Evolutionary conservation across 495 filamentous ascomycete genomes (phyloP), one percentile per base, ranked within the genome.

Genomic region (Jackrogersella minutella): DNA sequence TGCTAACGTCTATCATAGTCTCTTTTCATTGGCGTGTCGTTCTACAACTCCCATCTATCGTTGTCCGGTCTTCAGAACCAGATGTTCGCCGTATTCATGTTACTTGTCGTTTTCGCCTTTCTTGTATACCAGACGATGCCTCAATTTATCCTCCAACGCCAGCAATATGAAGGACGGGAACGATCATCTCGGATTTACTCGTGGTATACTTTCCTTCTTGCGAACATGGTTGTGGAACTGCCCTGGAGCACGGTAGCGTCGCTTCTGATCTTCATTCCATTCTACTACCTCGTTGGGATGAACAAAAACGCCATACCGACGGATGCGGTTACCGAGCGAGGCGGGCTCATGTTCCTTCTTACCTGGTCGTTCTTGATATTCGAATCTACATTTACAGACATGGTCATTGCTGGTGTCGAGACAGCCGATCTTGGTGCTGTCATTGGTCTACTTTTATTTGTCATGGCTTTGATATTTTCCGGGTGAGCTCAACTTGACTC

Each of bases 11-110:
- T 13, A 16, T 22, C 2, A 22, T 11, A 49, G 39, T 37, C 83
- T 2, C 78, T 96, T 2, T 95, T 96, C 79, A 92, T 93, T 72
- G 93, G 92, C 8, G 92, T 97, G 74, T 90, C 90, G 13, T 96
- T 97, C 78, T 91, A 85, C 83, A 81, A 88, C 30, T 83, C 90
- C 8, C 76, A 84, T 13, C 88, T 87, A 69, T 85, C 82, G 16
- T 72, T 88, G 1, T 89, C 93, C 73, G 92, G 91, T 17, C 84
- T 96, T 24, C 91, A 93, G 69, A 94, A 95, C 74, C 89, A 93
- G 68, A 89, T 95, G 80, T 94, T 95, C 73, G 80, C 86, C 69
- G 87, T 96, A 66, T 96, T 97, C 78, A 87, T 92, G 83, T 74
- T 96, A 3, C 77, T 92, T 43, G 88, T 85, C 26, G 86, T 96